These are phyloP conservation scores for Penicillium sp. DNA, from an alignment of 2,329 filamentous ascomycete species.

Conservation along the genomic window DNA sequence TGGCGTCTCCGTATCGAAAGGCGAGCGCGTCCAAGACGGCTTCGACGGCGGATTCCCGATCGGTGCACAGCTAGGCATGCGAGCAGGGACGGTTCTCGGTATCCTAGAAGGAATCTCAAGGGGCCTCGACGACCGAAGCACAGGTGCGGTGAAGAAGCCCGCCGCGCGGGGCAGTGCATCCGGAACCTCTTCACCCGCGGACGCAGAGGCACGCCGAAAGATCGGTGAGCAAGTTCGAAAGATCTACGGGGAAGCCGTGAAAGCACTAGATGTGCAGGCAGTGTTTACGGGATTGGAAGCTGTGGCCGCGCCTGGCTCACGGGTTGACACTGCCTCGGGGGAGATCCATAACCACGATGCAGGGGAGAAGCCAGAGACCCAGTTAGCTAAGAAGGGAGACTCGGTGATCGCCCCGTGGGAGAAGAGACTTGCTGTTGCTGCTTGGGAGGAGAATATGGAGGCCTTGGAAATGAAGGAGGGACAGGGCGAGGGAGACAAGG, in stretches of 20 bases:
- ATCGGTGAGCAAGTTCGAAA: constrained; percentile 35
- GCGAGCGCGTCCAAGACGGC: constrained; percentile 73
- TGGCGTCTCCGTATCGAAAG: constrained; percentile 76
- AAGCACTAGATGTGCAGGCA: constrained; percentile 60
- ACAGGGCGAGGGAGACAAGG: constrained; percentile 7
- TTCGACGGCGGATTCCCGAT: constrained; percentile 90
- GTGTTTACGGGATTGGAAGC: constrained; percentile 59
- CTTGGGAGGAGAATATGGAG: constrained; percentile 43
- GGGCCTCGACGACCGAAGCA: constrained; percentile 30
- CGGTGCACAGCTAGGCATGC: constrained; percentile 75
- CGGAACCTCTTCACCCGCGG: constrained; percentile 1
- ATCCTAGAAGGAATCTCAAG: constrained; percentile 68
- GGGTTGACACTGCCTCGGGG: constrained; percentile 32
- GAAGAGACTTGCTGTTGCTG: constrained; percentile 28
- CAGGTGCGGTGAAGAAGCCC: constrained; percentile 29
- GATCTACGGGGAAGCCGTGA: constrained; percentile 49
- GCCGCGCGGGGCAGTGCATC: constrained; percentile 17
- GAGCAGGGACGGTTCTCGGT: constrained; percentile 73
- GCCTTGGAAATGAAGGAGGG: constrained; percentile 34
- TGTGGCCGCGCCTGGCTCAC: constrained; percentile 16
- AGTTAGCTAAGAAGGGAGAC: constrained; percentile 32
- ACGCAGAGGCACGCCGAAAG: constrained; percentile 34
- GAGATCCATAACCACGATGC: constrained; percentile 2
- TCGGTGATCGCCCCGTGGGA: constrained; percentile 34
- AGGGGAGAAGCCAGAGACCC: constrained; percentile 29